Conservation (phyloP, 192 early-diverging fungal species). For the Globomyces pollinis-pini region DNA sequence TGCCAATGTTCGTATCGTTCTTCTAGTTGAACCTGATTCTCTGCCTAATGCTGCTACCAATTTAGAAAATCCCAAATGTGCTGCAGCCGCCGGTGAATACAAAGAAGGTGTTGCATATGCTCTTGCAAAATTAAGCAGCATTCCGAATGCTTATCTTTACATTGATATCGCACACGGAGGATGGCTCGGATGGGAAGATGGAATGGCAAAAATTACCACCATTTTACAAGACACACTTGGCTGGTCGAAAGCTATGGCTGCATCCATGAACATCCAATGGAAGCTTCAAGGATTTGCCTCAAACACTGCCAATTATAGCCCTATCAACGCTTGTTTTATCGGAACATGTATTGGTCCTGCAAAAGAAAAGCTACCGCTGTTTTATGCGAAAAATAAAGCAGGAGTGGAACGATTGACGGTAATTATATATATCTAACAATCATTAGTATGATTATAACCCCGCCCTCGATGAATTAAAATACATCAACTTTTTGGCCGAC, state of each 20-base stretch:
- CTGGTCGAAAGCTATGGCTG: slow-evolving; percentile 19
- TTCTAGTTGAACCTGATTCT: slow-evolving; percentile 36
- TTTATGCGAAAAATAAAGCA: too few species aligned
- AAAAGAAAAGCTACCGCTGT: neutral
- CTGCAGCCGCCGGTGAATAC: slow-evolving; percentile 21
- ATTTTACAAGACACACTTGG: too few species aligned
- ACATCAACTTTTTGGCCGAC: slow-evolving; percentile 13
- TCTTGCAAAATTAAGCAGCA: slow-evolving; percentile 19
- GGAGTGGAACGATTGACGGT: neutral
- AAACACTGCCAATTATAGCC: slow-evolving; percentile 39
- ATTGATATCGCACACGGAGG: slow-evolving; percentile 36
- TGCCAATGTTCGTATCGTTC: slow-evolving; percentile 28
- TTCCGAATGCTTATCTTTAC: slow-evolving; percentile 27
- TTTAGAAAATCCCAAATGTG: slow-evolving; percentile 13
- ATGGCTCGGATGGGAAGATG: slow-evolving; percentile 33
- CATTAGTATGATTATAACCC: too few species aligned
- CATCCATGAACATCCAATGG: slow-evolving; percentile 5
- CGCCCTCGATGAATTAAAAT: slow-evolving; percentile 22
- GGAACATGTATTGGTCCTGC: slow-evolving; percentile 15
- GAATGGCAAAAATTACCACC: slow-evolving; percentile 18
- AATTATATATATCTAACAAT: too few species aligned
- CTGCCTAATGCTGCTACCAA: slow-evolving; percentile 38
- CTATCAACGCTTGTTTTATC: slow-evolving; percentile 30
- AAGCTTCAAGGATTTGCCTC: slow-evolving; percentile 29
- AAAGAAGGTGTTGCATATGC: slow-evolving; percentile 36